Evolutionary conservation across 176 grass and related monocot genomes (phyloP), one percentile per base, ranked within the genome.

Genomic region (Cenchrus fungigraminus): DNA sequence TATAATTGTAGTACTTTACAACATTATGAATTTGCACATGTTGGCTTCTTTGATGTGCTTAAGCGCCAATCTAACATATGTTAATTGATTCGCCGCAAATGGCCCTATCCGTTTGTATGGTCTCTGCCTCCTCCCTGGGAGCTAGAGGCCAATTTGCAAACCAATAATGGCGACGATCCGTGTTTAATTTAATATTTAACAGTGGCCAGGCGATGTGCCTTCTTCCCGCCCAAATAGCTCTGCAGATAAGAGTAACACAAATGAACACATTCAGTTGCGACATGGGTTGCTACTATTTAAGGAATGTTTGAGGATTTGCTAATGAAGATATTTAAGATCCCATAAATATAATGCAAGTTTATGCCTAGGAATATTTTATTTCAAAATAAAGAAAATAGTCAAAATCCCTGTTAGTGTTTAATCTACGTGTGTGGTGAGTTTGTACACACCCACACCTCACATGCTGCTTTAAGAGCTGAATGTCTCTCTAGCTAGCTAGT

Each of bases 21-120:
- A 17, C 56, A 61, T 44, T 58, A 50, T 61, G 71, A 64, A 76
- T 70, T 28, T 67, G 20, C 45, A 40, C 72, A 19, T 70, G 63
- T 43, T 87, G 64, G 63, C 54, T 61, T 82, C 53, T 53, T 44
- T 71, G 10, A 11, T 70, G 43, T 70, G 12, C 8, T 59, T 15
- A 62, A 62, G 49, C 79, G 49, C 79, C 64, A 71, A 53, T 44
- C 42, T 10, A 77, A 62, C 44, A n/a, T 61, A 47, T 64, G 40
- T 47, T 72, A 58, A 62, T 82, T 64, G 54, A 82, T 82, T 87
- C 61, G 29, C 79, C 64, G 20, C 73, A 72, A 60, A 80, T 80
- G 85, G 5, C 49, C 40, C 32, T 65, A 5, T 68, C 9, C 8
- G 28, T 50, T 50, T 7, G 9, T 51, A 43, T 22, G 19, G 34